phyloP scores from a whole-genome alignment of 768 basidiomycete species.

The Trametes cingulata region DNA sequence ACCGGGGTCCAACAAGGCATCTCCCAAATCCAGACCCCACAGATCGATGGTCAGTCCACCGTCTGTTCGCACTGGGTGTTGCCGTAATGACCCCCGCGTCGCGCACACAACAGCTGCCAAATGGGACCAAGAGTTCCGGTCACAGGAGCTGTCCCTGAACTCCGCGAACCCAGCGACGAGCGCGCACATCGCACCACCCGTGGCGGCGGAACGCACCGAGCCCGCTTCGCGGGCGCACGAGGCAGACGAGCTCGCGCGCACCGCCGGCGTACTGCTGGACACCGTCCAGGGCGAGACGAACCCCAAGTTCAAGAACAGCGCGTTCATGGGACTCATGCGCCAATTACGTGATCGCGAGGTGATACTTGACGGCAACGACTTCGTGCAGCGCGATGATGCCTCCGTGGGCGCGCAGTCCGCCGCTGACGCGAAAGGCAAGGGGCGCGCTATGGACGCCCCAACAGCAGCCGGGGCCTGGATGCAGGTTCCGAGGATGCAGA shows the following conservation, averaged over 20 bases:
- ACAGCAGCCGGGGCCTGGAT: background rate
- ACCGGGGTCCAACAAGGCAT: slow-evolving; percentile 9
- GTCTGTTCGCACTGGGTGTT: background rate
- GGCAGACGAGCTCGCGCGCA: slow-evolving; percentile 73
- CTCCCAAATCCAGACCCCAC: slow-evolving; percentile 7
- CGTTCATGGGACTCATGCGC: slow-evolving; percentile 84
- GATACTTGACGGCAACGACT: slow-evolving; percentile 73
- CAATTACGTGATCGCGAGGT: slow-evolving; percentile 79
- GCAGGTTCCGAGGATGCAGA: slow-evolving; percentile 11
- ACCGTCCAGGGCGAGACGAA: slow-evolving; percentile 75
- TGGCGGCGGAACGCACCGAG: slow-evolving; percentile 4
- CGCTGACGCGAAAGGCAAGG: slow-evolving; percentile 69
- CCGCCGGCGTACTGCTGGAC: slow-evolving; percentile 76
- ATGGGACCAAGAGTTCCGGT: slow-evolving; percentile 69
- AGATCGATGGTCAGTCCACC: slow-evolving; percentile 15
- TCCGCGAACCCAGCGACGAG: slow-evolving; percentile 9
- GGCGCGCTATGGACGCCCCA: slow-evolving; percentile 31
- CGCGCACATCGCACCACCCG: background rate
- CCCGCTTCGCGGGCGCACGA: slow-evolving; percentile 33
- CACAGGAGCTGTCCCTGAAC: slow-evolving; percentile 45
- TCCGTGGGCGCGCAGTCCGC: slow-evolving; percentile 25
- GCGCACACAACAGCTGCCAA: slow-evolving; percentile 14
- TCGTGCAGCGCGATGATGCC: slow-evolving; percentile 53
- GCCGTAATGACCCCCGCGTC: slow-evolving; percentile 3
- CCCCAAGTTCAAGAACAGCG: slow-evolving; percentile 82